These are phyloP conservation scores for Hanseniaspora meyeri DNA, from an alignment of 805 yeast genomes.

Conservation along the genomic window DNA sequence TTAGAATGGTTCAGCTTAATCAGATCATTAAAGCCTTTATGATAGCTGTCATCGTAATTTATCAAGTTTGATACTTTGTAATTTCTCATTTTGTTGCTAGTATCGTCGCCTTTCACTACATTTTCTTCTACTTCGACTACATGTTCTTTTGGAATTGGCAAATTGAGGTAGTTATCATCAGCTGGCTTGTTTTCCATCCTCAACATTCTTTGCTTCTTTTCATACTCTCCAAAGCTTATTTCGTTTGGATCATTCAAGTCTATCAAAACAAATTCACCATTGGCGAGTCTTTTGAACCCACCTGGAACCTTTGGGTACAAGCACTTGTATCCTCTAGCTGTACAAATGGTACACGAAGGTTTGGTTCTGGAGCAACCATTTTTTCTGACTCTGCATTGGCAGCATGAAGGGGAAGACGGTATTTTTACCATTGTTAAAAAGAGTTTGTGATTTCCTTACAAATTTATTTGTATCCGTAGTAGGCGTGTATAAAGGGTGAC, in stretches of 20 bases:
- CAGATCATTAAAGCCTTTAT: neutral
- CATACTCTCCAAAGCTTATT: slow-evolving; percentile 8
- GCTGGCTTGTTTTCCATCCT: neutral
- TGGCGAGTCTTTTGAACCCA: slow-evolving; percentile 2
- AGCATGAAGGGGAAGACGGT: slow-evolving; percentile 23
- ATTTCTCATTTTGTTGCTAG: no score
- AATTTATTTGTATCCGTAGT: neutral
- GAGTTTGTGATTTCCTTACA: neutral
- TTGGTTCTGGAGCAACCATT: slow-evolving; percentile 35
- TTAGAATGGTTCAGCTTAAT: neutral
- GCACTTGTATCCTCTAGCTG: slow-evolving; percentile 22
- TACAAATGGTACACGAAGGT: slow-evolving; percentile 34
- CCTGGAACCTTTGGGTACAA: slow-evolving; percentile 20
- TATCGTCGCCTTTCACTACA: neutral
- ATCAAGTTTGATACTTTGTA: neutral
- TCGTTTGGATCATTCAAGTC: slow-evolving; percentile 12
- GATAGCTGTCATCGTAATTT: neutral
- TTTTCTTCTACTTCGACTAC: neutral
- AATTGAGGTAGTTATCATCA: neutral
- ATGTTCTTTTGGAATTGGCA: neutral
- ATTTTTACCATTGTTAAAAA: neutral
- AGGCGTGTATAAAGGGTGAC: neutral
- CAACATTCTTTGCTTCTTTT: neutral
- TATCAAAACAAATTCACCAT: slow-evolving; percentile 11
- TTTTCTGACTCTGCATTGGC: slow-evolving; percentile 26